Evolutionary conservation across 495 filamentous ascomycete genomes (phyloP), one percentile per base, ranked within the genome.

Genomic region (Talaromyces trachyspermus): DNA sequence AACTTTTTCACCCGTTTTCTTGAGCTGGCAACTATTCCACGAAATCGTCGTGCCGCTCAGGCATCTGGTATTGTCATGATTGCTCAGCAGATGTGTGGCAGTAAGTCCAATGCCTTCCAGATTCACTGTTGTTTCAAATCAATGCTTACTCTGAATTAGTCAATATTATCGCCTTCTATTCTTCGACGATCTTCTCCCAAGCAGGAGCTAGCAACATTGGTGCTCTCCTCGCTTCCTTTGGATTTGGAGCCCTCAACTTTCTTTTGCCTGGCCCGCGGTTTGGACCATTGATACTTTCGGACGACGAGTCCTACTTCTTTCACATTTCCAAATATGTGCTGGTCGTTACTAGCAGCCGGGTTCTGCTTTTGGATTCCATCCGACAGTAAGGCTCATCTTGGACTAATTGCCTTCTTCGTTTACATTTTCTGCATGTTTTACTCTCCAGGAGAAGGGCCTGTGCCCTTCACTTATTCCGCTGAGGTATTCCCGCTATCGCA

Each of bases 151-250:
- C 3, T 27, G 5, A 19, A 14, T 2, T 30, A 64, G 60, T 82
- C 59, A 85, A 85, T 66, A 85, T 91, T 61, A 85, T 90, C 27
- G 80, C 86, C n/a, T 92, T 91, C 71, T 95, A 92, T 64, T 84
- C 78, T 0, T 81, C 81, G 1, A 85, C 85, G 2, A 72, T 92
- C 41, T 91, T 91, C 68, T 54, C 58, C 5, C 52, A 85, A 1
- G 78, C 85, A 14, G 81, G 84, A 17, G 76, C 78, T 15, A 61
- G 29, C 43, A 63, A 75, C 12, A 74, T 70, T 43, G 58, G 71
- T 4, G 80, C 88, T 27, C 75, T 94, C 5, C 68, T 85, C 12
- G 82, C 80, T 2, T 89, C 85, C 0, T 86, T 80, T 54, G 88
- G 88, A 2, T 92, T 89, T 55, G 88, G 88, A 24, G 60, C 86